A percentile compares a stretch with the other conserved stretches of the same genome.
phyloP scores from a whole-genome alignment of 2,329 filamentous ascomycete genomes.

The Chrysoporthe deuterocubensis region DNA sequence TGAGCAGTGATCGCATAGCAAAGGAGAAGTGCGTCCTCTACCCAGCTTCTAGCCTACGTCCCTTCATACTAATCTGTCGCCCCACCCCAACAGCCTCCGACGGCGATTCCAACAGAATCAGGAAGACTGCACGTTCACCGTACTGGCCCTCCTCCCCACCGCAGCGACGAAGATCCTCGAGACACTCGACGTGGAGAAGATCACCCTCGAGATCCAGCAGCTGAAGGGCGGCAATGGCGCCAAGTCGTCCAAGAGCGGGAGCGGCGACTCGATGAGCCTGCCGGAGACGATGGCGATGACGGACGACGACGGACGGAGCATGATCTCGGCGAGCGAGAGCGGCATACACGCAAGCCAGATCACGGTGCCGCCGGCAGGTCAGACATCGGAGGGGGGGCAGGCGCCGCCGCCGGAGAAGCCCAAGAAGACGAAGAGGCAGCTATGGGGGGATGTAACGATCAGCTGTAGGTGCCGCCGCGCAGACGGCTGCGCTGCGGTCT shows the following conservation, averaged over 20 bases:
- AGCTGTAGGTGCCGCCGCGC: slow-evolving; percentile 65
- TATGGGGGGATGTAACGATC: slow-evolving; percentile 98
- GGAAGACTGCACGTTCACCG: slow-evolving; percentile 97
- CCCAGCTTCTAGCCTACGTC: not conserved
- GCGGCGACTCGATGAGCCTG: slow-evolving; percentile 63
- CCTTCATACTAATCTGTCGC: slow-evolving; percentile 12
- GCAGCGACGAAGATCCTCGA: slow-evolving; percentile 88
- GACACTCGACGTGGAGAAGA: slow-evolving; percentile 86
- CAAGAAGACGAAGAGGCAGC: slow-evolving; percentile 82
- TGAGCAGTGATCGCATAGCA: slow-evolving; percentile 93
- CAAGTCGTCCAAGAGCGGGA: slow-evolving; percentile 41
- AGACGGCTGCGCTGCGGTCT: not conserved
- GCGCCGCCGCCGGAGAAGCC: slow-evolving; percentile 52
- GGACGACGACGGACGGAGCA: slow-evolving; percentile 82
- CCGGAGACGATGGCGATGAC: slow-evolving; percentile 70
- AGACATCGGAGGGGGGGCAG: slow-evolving; percentile 36
- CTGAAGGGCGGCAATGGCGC: slow-evolving; percentile 72
- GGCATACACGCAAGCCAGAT: slow-evolving; percentile 84
- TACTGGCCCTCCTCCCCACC: slow-evolving; percentile 91
- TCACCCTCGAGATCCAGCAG: slow-evolving; percentile 91
- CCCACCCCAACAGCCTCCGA: slow-evolving; percentile 68
- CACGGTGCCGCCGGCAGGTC: slow-evolving; percentile 57
- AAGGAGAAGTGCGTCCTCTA: slow-evolving; percentile 80
- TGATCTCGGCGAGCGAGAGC: slow-evolving; percentile 77
- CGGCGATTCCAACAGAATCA: slow-evolving; percentile 98